Percentiles rank a stretch among this genome's conserved stretches.
Conservation (phyloP, 108 stramenopile genomes). For the Conticribra guillardii region DNA sequence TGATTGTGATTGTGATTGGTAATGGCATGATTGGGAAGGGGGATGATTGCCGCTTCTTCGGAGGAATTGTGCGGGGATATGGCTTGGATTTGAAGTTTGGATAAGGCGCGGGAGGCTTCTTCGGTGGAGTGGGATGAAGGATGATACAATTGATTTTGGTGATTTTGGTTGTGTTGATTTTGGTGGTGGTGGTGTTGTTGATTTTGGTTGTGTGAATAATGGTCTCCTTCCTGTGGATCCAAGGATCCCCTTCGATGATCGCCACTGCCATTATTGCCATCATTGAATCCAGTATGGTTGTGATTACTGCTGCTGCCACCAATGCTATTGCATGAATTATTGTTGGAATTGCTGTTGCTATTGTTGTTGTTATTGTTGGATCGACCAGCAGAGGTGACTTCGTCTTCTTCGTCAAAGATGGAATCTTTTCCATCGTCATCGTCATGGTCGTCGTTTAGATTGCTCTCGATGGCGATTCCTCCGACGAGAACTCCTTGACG, state of each 20-base stretch:
- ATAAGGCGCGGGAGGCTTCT: not conserved
- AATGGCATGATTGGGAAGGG: not conserved
- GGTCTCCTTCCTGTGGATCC: too few species aligned
- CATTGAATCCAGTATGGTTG: not conserved
- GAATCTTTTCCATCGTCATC: not conserved
- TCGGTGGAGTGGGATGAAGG: not conserved
- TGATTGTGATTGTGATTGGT: not conserved
- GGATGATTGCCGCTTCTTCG: too few species aligned
- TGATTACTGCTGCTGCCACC: not conserved
- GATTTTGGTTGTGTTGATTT: not conserved
- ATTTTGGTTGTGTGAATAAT: too few species aligned
- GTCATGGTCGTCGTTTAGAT: not conserved
- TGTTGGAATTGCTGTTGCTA: not conserved
- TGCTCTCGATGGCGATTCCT: too few species aligned
- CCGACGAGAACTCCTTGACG: too few species aligned
- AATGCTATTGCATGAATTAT: not conserved
- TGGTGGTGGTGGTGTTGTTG: not conserved
- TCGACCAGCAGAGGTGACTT: constrained; percentile 10
- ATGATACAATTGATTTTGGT: too few species aligned
- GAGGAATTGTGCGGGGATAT: too few species aligned
- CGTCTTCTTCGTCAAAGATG: constrained; percentile 22
- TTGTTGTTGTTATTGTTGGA: not conserved
- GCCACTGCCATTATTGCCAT: constrained; percentile 2
- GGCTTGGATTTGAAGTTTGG: not conserved
- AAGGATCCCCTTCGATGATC: too few species aligned